These are phyloP conservation scores for Brachypodium distachyon DNA, from an alignment of 202 grass and related monocot genomes.

Conservation along the genomic window DNA sequence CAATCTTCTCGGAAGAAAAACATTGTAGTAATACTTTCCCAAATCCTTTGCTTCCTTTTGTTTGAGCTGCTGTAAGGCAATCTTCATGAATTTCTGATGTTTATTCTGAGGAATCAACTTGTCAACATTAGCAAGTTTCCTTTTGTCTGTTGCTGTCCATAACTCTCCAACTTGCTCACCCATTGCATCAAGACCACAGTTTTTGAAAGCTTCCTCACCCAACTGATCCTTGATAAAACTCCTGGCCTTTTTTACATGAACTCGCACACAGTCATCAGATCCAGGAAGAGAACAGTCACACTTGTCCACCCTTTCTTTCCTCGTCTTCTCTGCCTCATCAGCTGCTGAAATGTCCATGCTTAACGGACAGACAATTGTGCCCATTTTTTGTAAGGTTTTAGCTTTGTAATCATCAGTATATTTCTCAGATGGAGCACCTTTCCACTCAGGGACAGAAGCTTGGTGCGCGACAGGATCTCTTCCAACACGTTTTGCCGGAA, in stretches of 20 bases:
- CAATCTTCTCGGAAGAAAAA: conserved; percentile 48
- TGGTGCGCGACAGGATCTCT: not conserved
- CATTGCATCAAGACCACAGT: conserved; percentile 35
- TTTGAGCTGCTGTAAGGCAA: conserved; percentile 20
- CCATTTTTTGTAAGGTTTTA: conserved; percentile 11
- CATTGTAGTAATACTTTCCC: conserved; percentile 30
- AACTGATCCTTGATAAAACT: conserved; percentile 13
- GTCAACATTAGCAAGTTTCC: conserved; percentile 19
- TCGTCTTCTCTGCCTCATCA: not conserved
- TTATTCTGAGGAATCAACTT: conserved; percentile 26
- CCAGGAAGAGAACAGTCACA: conserved; percentile 36
- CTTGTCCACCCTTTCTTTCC: not conserved
- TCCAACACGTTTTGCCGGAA: not conserved
- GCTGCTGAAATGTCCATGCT: not conserved
- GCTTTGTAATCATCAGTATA: conserved; percentile 19
- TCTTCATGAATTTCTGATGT: conserved; percentile 16
- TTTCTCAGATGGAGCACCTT: conserved; percentile 5
- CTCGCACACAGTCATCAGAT: conserved; percentile 26
- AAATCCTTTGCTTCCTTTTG: conserved; percentile 7
- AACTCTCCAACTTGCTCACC: conserved; percentile 27
- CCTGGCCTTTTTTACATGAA: conserved; percentile 24
- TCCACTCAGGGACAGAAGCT: conserved; percentile 34
- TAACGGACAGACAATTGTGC: conserved; percentile 20
- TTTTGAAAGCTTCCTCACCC: conserved; percentile 25
- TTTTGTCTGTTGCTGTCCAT: conserved; percentile 31